A percentile compares a stretch with the other conserved stretches of the same genome.
Evolutionary conservation across 352 stramenopile species (phyloP).

Genomic region (Saprolegnia diclina): DNA sequence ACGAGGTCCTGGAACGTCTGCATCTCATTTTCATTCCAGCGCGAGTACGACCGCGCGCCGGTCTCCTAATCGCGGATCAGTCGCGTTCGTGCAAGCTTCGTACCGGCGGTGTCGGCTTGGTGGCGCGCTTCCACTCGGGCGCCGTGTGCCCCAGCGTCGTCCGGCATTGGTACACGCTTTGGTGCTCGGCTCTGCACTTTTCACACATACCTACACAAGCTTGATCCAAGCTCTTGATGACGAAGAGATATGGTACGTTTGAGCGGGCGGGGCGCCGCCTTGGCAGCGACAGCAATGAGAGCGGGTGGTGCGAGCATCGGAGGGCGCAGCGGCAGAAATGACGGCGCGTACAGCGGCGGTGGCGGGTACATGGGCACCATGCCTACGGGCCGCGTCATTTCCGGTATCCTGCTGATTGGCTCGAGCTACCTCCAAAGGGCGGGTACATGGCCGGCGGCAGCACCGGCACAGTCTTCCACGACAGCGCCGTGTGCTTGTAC

Average conservation of each 20-base stretch:
- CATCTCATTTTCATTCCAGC: constrained; percentile 18
- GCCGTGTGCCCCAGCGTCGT: constrained; percentile 58
- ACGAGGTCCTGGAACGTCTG: constrained; percentile 24
- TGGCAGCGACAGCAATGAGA: background rate
- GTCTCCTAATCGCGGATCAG: background rate
- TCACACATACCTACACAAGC: constrained; percentile 56
- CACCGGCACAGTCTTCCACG: constrained; percentile 8
- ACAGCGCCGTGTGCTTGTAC: constrained; percentile 21
- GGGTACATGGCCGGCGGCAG: background rate
- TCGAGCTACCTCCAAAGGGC: background rate
- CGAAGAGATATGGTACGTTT: background rate
- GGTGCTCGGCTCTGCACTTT: constrained; percentile 59
- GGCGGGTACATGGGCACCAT: background rate
- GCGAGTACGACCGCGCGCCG: constrained; percentile 9
- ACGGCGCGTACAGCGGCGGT: background rate
- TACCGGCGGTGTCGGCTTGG: constrained; percentile 12
- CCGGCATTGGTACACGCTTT: constrained; percentile 58
- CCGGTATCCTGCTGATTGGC: background rate
- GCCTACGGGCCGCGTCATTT: background rate
- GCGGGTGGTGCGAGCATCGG: background rate
- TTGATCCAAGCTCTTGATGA: too few species aligned
- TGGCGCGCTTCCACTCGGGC: constrained; percentile 53
- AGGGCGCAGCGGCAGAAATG: background rate
- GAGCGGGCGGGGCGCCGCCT: background rate
- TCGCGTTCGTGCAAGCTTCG: background rate